These are phyloP conservation scores for Xylariales sp. DNA, from an alignment of 2,329 filamentous ascomycete genomes.

Conservation along the genomic window DNA sequence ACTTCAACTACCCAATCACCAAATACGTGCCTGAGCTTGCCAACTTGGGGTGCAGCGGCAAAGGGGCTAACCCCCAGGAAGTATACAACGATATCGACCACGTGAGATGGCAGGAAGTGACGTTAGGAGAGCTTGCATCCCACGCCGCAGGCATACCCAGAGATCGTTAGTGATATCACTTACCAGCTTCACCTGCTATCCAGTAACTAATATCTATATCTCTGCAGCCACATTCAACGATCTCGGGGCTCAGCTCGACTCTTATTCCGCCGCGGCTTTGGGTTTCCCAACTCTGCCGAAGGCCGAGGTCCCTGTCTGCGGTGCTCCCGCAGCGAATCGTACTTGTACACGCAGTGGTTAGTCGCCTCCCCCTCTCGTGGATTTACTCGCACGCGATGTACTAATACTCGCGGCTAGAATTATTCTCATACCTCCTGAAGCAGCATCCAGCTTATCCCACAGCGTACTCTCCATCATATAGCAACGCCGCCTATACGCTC, in stretches of 20 bases:
- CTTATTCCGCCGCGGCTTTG: conserved; percentile 21
- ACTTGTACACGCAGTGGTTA: conserved; percentile 35
- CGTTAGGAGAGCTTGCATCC: conserved; percentile 52
- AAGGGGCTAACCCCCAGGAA: background rate
- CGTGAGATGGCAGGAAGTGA: conserved; percentile 51
- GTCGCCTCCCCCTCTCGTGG: background rate
- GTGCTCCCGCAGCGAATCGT: conserved; percentile 22
- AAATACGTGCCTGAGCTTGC: conserved; percentile 57
- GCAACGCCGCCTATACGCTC: conserved; percentile 53
- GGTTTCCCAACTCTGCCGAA: conserved; percentile 29
- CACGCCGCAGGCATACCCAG: conserved; percentile 53
- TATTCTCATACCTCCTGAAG: conserved; percentile 43
- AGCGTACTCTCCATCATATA: conserved; percentile 51
- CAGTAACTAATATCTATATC: conserved; percentile 7
- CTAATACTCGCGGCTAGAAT: conserved; percentile 41
- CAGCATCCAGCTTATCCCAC: conserved; percentile 51
- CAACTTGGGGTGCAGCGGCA: conserved; percentile 25
- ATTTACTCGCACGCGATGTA: background rate
- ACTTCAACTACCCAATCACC: conserved; percentile 56
- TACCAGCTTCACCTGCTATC: background rate
- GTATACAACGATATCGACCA: conserved; percentile 43
- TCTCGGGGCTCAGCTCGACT: conserved; percentile 16
- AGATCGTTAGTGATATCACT: conserved; percentile 49
- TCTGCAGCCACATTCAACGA: conserved; percentile 32
- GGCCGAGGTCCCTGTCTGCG: conserved; percentile 24